These are phyloP conservation scores for Collybia sordida DNA, from an alignment of 768 basidiomycete species.

Conservation along the genomic window DNA sequence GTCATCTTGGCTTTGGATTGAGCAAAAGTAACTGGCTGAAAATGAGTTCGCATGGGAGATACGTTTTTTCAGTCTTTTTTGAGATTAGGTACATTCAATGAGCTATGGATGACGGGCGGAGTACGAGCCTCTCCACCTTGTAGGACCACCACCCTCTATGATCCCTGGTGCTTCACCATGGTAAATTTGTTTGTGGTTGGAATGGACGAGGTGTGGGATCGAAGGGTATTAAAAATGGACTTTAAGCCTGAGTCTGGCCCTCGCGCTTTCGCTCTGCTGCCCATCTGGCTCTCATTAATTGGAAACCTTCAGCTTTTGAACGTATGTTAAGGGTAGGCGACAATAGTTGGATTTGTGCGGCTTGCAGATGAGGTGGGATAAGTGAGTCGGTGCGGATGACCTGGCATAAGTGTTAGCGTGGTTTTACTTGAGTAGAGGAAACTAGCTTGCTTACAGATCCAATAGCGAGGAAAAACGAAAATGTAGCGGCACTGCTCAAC, in stretches of 20 bases:
- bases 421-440: not conserved
- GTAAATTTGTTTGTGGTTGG: no score
- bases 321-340: conserved; percentile 51
- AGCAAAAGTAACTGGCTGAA: not conserved
- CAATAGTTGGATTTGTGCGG: conserved; percentile 58
- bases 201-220: no score
- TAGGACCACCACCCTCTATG: no score
- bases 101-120: conserved; percentile 8
- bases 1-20: not conserved
- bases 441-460: conserved; percentile 63
- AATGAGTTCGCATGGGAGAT: no score
- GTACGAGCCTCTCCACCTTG: no score
- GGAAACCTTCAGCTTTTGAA: conserved; percentile 66
- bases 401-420: conserved; percentile 34
- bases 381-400: conserved; percentile 85
- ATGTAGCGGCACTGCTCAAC: conserved; percentile 96
- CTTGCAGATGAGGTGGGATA: conserved; percentile 60
- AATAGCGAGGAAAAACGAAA: conserved; percentile 95
- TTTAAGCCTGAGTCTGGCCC: conserved; percentile 11
- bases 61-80: no score
- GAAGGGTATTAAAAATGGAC: no score
- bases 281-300: conserved; percentile 76
- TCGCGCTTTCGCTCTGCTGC: conserved; percentile 53
- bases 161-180: no score
- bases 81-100: not conserved